phyloP scores from a whole-genome alignment of 192 early-diverging fungal species.

The Linnemannia elongata region DNA sequence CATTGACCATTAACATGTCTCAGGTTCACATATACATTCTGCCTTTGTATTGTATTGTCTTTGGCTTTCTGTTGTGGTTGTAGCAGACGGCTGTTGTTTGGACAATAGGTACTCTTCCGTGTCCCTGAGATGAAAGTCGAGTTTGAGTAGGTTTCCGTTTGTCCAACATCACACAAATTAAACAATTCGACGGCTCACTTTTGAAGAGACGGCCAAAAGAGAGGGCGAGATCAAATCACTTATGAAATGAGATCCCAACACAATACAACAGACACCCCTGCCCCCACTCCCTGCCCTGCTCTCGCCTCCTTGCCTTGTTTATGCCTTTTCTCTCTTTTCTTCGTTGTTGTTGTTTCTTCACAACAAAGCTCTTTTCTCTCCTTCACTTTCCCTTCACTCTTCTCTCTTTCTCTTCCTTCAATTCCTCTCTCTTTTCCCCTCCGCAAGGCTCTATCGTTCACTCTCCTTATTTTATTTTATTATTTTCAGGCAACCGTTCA shows the following conservation, averaged over 20 bases:
- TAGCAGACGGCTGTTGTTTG: neutral
- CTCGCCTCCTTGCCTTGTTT: neutral
- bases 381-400: neutral
- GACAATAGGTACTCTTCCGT: too few species aligned
- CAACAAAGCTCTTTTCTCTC: neutral
- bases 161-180: neutral
- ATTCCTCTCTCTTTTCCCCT: neutral
- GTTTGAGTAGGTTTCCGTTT: too few species aligned
- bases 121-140: too few species aligned
- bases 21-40: neutral
- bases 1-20: neutral
- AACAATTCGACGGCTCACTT: neutral
- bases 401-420: neutral
- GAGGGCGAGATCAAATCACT: too few species aligned
- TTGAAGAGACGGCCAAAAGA: too few species aligned
- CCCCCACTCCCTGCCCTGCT: neutral
- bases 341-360: neutral
- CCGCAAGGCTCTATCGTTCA: neutral
- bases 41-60: too few species aligned
- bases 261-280: too few species aligned
- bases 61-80: neutral
- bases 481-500: neutral
- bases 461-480: neutral
- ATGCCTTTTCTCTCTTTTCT: neutral
- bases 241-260: too few species aligned